Evolutionary conservation across 352 stramenopile species (phyloP).

Genomic region (Pythium scleroteichum): DNA sequence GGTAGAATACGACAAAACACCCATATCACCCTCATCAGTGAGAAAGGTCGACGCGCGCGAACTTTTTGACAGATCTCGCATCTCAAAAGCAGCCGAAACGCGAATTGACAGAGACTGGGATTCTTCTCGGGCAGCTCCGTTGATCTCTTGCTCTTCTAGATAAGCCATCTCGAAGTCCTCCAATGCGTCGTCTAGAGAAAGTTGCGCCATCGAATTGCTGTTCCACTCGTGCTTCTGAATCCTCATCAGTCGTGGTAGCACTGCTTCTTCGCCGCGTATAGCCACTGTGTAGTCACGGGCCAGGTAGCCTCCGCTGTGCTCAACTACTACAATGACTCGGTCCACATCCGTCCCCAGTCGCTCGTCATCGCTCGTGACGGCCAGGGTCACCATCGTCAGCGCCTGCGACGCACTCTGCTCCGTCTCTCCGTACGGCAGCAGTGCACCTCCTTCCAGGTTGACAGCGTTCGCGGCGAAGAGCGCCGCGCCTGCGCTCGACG

Average conservation of each 20-base stretch:
- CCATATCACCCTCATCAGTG: slow-evolving; percentile 12
- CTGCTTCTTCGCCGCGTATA: not conserved
- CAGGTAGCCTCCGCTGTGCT: slow-evolving; percentile 22
- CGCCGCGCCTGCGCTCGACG: not conserved
- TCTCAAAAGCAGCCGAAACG: slow-evolving; percentile 24
- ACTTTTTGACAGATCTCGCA: slow-evolving; percentile 14
- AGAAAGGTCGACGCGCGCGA: slow-evolving; percentile 12
- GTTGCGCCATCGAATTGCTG: slow-evolving; percentile 16
- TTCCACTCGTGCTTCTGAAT: slow-evolving; percentile 26
- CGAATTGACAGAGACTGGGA: slow-evolving; percentile 11
- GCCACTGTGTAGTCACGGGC: slow-evolving; percentile 14
- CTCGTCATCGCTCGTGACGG: slow-evolving; percentile 9
- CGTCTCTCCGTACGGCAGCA: slow-evolving; percentile 15
- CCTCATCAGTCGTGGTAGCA: slow-evolving; percentile 3
- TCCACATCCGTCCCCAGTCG: slow-evolving; percentile 6
- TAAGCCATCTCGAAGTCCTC: slow-evolving; percentile 22
- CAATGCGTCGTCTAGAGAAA: slow-evolving; percentile 29
- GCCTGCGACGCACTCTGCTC: slow-evolving; percentile 18
- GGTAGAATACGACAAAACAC: not conserved
- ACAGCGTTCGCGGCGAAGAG: slow-evolving; percentile 10
- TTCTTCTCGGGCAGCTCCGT: not conserved
- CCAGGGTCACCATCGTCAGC: slow-evolving; percentile 19
- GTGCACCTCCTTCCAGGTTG: slow-evolving; percentile 22
- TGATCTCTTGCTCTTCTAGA: slow-evolving; percentile 27
- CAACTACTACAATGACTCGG: slow-evolving; percentile 18